Percentiles rank a stretch among this genome's conserved stretches.
Evolutionary conservation across 129 eudicot species (phyloP).

Genomic region (Sambucus nigra): DNA sequence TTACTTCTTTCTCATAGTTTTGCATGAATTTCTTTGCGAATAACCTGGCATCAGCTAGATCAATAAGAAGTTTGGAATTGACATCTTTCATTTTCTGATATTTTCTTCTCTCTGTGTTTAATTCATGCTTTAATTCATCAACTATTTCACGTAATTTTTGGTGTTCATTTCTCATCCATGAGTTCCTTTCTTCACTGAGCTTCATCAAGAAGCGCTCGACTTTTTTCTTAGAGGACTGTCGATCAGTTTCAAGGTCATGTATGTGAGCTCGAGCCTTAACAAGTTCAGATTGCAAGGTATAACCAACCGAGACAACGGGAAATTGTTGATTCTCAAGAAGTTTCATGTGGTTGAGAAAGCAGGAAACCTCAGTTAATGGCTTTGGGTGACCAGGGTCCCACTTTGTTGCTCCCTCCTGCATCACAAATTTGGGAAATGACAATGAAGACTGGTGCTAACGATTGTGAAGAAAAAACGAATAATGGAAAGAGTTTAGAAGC

Average conservation of each 20-base stretch:
- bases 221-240: slow-evolving; percentile 5
- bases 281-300: slow-evolving; percentile 8
- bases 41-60: slow-evolving; percentile 21
- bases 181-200: slow-evolving; percentile 17
- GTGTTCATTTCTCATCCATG: slow-evolving; percentile 14
- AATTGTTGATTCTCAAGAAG: neutral
- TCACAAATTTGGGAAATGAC: slow-evolving; percentile 2
- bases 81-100: slow-evolving; percentile 8
- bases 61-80: slow-evolving; percentile 20
- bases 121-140: slow-evolving; percentile 12
- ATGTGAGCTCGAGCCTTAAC: slow-evolving; percentile 7
- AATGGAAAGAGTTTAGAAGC: neutral
- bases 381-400: slow-evolving; percentile 17
- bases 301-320: slow-evolving; percentile 3
- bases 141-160: slow-evolving; percentile 6
- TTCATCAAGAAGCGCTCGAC: slow-evolving; percentile 3
- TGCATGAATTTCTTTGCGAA: slow-evolving; percentile 8
- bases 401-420: slow-evolving; percentile 29
- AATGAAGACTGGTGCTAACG: slow-evolving; percentile 8
- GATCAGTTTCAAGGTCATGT: slow-evolving; percentile 11
- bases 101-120: slow-evolving; percentile 15
- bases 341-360: neutral
- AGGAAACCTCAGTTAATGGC: neutral
- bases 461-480: neutral
- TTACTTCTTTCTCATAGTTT: slow-evolving; percentile 23